phyloP scores from a whole-genome alignment of 2,329 filamentous ascomycete species.

The Nemania sp. region DNA sequence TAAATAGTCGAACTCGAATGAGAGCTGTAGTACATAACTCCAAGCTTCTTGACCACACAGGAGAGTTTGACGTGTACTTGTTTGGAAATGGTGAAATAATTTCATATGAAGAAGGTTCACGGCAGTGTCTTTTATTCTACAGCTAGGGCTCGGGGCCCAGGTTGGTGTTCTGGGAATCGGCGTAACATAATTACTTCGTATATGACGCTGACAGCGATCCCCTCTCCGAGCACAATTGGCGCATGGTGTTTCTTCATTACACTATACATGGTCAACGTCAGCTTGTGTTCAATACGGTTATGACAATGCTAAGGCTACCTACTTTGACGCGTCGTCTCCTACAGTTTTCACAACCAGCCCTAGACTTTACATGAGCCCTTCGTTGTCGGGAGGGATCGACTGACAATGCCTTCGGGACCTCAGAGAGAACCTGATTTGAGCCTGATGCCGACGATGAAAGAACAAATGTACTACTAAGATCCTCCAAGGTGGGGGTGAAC shows the following conservation, averaged over 20 bases:
- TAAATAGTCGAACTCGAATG: slow-evolving; percentile 43
- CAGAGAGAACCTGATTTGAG: slow-evolving; percentile 28
- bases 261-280: slow-evolving; percentile 33
- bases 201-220: slow-evolving; percentile 37
- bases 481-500: slow-evolving; percentile 23
- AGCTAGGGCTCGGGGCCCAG: neutral
- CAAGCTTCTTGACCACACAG: slow-evolving; percentile 36
- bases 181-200: neutral
- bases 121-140: slow-evolving; percentile 12
- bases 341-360: slow-evolving; percentile 42
- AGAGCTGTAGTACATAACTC: slow-evolving; percentile 39
- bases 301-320: neutral
- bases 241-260: slow-evolving; percentile 41
- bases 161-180: slow-evolving; percentile 10
- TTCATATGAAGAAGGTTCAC: slow-evolving; percentile 41
- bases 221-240: slow-evolving; percentile 39
- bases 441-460: slow-evolving; percentile 33
- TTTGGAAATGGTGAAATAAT: slow-evolving; percentile 45
- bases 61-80: slow-evolving; percentile 40
- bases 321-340: slow-evolving; percentile 46
- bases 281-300: neutral
- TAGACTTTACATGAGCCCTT: slow-evolving; percentile 43
- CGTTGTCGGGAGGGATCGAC: slow-evolving; percentile 36
- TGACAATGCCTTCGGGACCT: slow-evolving; percentile 40
- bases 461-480: slow-evolving; percentile 41